Conservation (phyloP, 2,329 filamentous ascomycete species). For the Waltergamsia citrina region DNA sequence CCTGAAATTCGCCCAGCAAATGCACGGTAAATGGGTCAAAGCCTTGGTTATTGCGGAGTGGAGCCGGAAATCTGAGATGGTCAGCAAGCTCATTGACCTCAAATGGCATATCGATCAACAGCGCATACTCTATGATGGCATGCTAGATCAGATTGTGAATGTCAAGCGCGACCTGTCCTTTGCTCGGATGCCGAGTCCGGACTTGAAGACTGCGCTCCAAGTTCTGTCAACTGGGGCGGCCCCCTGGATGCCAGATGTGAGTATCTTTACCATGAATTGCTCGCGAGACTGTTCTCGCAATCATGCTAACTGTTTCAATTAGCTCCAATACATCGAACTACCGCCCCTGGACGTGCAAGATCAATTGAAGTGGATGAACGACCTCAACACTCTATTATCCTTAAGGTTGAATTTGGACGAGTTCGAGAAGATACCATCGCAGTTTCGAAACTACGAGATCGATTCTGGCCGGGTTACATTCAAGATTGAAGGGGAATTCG, state of each 20-base stretch:
- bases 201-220: slow-evolving; percentile 81
- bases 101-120: slow-evolving; percentile 63
- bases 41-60: slow-evolving; percentile 84
- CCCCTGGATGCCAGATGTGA: slow-evolving; percentile 69
- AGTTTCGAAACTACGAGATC: slow-evolving; percentile 70
- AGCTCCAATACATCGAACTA: slow-evolving; percentile 70
- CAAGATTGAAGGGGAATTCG: slow-evolving; percentile 72
- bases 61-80: slow-evolving; percentile 69
- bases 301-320: too few species aligned
- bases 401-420: slow-evolving; percentile 81
- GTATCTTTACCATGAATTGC: slow-evolving; percentile 15
- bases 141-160: slow-evolving; percentile 55
- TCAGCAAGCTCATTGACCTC: slow-evolving; percentile 83
- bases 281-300: background rate
- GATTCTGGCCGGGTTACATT: slow-evolving; percentile 87
- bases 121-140: slow-evolving; percentile 47
- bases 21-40: slow-evolving; percentile 87
- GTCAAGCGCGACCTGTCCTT: slow-evolving; percentile 64
- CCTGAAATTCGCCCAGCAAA: slow-evolving; percentile 68
- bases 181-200: slow-evolving; percentile 78
- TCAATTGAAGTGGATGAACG: slow-evolving; percentile 64
- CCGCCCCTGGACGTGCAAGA: slow-evolving; percentile 62
- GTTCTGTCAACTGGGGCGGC: slow-evolving; percentile 71
- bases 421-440: slow-evolving; percentile 61
- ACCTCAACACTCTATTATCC: slow-evolving; percentile 75